Conservation (phyloP, 495 filamentous ascomycete species). For the Aspergillus incahuasiensis region DNA sequence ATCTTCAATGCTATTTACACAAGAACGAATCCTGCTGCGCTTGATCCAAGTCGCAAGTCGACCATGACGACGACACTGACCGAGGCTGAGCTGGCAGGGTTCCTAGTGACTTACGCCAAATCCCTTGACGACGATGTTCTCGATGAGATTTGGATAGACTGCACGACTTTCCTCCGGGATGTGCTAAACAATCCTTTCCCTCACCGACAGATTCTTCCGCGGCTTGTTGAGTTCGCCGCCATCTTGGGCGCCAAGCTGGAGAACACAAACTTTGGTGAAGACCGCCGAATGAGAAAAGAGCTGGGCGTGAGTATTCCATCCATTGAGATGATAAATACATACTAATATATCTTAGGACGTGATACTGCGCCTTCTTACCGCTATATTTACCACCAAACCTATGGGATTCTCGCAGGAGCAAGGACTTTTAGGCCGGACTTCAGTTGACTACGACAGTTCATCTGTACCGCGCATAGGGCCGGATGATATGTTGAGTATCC, state of each 20-base stretch:
- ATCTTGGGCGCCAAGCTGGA: slow-evolving; percentile 90
- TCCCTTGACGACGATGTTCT: slow-evolving; percentile 97
- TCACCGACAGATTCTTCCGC: slow-evolving; percentile 83
- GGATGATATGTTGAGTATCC: slow-evolving; percentile 76
- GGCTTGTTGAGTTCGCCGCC: slow-evolving; percentile 81
- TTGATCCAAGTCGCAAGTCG: slow-evolving; percentile 78
- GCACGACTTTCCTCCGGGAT: slow-evolving; percentile 84
- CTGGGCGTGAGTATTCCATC: slow-evolving; percentile 61
- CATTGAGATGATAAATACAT: background rate
- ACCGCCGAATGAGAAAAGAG: slow-evolving; percentile 88
- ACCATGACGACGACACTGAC: slow-evolving; percentile 77
- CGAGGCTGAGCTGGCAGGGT: slow-evolving; percentile 78
- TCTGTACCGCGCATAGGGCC: slow-evolving; percentile 42
- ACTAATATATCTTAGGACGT: slow-evolving; percentile 63
- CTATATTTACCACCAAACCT: slow-evolving; percentile 85
- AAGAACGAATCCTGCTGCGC: slow-evolving; percentile 74
- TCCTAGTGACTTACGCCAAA: slow-evolving; percentile 81
- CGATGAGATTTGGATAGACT: slow-evolving; percentile 97
- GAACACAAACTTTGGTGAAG: slow-evolving; percentile 96
- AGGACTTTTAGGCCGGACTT: slow-evolving; percentile 34
- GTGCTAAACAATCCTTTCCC: slow-evolving; percentile 92
- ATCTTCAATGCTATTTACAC: slow-evolving; percentile 97
- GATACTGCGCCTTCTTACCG: slow-evolving; percentile 79
- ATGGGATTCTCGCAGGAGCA: slow-evolving; percentile 51
- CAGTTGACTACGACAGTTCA: slow-evolving; percentile 43